These are phyloP conservation scores for Venturia nashicola DNA, from an alignment of 2,329 filamentous ascomycete genomes.

Conservation along the genomic window DNA sequence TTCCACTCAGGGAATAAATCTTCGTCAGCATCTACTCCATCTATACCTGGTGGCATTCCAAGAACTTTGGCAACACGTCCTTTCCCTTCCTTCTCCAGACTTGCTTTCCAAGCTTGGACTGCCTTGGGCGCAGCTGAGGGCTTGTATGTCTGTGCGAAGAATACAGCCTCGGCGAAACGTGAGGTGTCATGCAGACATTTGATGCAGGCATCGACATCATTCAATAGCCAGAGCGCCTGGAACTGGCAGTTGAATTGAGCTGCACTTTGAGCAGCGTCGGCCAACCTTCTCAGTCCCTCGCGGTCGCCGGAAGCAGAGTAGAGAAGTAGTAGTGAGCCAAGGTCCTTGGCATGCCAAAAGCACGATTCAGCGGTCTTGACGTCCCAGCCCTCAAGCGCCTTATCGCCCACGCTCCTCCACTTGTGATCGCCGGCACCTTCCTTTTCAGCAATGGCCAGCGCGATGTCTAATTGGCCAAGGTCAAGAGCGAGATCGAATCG, in stretches of 20 bases:
- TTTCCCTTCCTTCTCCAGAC: slow-evolving; percentile 74
- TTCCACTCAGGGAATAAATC: slow-evolving; percentile 97
- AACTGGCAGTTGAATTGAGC: slow-evolving; percentile 90
- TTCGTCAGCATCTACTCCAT: slow-evolving; percentile 49
- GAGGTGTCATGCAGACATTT: slow-evolving; percentile 63
- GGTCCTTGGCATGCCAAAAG: slow-evolving; percentile 80
- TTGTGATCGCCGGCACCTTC: slow-evolving; percentile 79
- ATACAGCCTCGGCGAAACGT: slow-evolving; percentile 69
- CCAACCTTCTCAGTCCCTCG: slow-evolving; percentile 60
- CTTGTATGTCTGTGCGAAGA: slow-evolving; percentile 94
- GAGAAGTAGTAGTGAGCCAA: slow-evolving; percentile 77
- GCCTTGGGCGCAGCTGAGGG: slow-evolving; percentile 59
- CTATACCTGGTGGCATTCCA: slow-evolving; percentile 60
- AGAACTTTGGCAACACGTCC: slow-evolving; percentile 72
- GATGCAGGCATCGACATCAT: slow-evolving; percentile 70
- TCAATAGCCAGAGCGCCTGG: slow-evolving; percentile 76
- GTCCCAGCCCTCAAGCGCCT: slow-evolving; percentile 78
- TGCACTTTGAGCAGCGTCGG: slow-evolving; percentile 59
- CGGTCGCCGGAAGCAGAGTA: slow-evolving; percentile 76
- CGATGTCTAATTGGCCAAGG: slow-evolving; percentile 73
- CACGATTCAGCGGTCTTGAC: slow-evolving; percentile 81
- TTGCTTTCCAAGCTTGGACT: slow-evolving; percentile 70
- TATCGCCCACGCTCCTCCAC: slow-evolving; percentile 95
- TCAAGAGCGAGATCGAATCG: slow-evolving; percentile 86
- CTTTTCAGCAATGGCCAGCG: slow-evolving; percentile 68